These are phyloP conservation scores for Boletus speciosus DNA, from an alignment of 768 basidiomycete genomes.

Conservation along the genomic window DNA sequence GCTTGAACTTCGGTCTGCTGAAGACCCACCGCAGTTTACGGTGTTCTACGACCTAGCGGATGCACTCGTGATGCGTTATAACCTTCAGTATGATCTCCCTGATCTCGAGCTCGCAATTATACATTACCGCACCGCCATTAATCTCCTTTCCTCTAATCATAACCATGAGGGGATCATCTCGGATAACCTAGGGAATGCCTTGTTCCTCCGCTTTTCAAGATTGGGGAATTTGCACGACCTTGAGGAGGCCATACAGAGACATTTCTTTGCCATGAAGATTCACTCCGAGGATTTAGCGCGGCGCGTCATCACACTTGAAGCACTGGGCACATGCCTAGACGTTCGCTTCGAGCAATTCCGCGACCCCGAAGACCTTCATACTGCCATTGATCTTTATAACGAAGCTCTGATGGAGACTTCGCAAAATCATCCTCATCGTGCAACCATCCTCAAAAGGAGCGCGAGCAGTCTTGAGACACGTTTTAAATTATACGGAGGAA, in stretches of 20 bases:
- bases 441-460: slow-evolving; percentile 13
- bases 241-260: slow-evolving; percentile 28
- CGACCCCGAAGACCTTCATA: slow-evolving; percentile 24
- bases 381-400: slow-evolving; percentile 23
- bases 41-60: slow-evolving; percentile 27
- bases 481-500: slow-evolving; percentile 15
- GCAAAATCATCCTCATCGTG: slow-evolving; percentile 13
- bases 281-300: slow-evolving; percentile 10
- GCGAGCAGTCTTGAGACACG: slow-evolving; percentile 15
- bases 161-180: slow-evolving; percentile 13
- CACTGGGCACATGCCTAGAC: slow-evolving; percentile 23
- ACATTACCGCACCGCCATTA: slow-evolving; percentile 22
- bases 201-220: slow-evolving; percentile 24
- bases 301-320: slow-evolving; percentile 18
- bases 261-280: slow-evolving; percentile 19
- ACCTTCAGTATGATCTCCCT: slow-evolving; percentile 9
- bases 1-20: slow-evolving; percentile 16
- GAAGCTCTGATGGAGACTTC: slow-evolving; percentile 24
- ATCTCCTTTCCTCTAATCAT: slow-evolving; percentile 14
- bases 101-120: slow-evolving; percentile 31
- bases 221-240: slow-evolving; percentile 15
- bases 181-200: slow-evolving; percentile 22
- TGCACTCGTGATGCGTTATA: slow-evolving; percentile 27
- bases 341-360: slow-evolving; percentile 23
- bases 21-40: slow-evolving; percentile 11